These are phyloP conservation scores for Fistulifera solaris DNA, from an alignment of 108 stramenopile genomes.

Conservation along the genomic window DNA sequence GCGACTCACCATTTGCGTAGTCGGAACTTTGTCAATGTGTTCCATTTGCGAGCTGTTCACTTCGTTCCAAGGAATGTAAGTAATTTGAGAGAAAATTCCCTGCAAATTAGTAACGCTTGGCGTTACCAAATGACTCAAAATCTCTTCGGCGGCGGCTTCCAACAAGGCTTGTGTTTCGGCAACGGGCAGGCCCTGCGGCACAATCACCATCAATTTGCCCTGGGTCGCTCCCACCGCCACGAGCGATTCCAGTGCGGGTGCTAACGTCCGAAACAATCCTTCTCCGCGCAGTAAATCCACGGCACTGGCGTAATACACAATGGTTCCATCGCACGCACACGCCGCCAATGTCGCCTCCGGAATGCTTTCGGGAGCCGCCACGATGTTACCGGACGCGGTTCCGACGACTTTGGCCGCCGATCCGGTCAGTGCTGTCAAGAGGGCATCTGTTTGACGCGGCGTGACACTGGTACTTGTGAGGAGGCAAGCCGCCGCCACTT, in stretches of 20 bases:
- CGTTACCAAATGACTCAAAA: slow-evolving; percentile 43
- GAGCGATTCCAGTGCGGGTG: slow-evolving; percentile 66
- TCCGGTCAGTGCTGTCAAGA: slow-evolving; percentile 23
- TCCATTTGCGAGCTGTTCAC: slow-evolving; percentile 11
- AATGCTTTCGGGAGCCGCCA: slow-evolving; percentile 32
- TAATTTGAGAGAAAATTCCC: slow-evolving; percentile 59
- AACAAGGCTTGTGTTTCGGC: slow-evolving; percentile 23
- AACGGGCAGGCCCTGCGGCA: slow-evolving; percentile 21
- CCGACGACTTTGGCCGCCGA: slow-evolving; percentile 55
- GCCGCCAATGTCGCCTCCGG: slow-evolving; percentile 55
- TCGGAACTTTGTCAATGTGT: slow-evolving; percentile 11
- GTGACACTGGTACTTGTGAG: slow-evolving; percentile 59
- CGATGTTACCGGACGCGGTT: slow-evolving; percentile 45
- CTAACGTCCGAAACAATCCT: slow-evolving; percentile 57
- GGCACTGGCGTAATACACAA: slow-evolving; percentile 53
- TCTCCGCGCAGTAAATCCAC: slow-evolving; percentile 65
- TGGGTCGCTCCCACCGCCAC: slow-evolving; percentile 19
- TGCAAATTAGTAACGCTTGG: slow-evolving; percentile 33
- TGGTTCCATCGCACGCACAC: slow-evolving; percentile 40
- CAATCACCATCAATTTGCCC: slow-evolving; percentile 45
- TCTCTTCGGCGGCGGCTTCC: slow-evolving; percentile 38
- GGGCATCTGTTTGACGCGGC: slow-evolving; percentile 8
- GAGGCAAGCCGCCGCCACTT: slow-evolving; percentile 36
- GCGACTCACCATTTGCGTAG: neutral
- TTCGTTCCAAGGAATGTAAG: slow-evolving; percentile 41